These are phyloP conservation scores for Amanita muscaria DNA, from an alignment of 768 basidiomycete species.

Conservation along the genomic window DNA sequence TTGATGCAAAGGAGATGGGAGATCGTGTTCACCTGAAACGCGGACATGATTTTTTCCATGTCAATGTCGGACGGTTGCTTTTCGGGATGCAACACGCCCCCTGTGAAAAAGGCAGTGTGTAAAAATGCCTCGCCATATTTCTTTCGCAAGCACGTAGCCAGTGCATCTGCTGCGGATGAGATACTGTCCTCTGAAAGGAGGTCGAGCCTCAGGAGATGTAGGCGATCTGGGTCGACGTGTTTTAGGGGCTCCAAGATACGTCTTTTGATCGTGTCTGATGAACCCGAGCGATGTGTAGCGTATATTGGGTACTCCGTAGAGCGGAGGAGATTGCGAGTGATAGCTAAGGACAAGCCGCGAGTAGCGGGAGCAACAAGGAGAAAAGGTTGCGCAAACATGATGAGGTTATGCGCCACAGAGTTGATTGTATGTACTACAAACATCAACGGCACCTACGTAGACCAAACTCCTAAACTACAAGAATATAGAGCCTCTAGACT, in stretches of 20 bases:
- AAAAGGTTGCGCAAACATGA: conserved; percentile 30
- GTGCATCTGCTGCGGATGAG: conserved; percentile 33
- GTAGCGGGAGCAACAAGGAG: conserved; percentile 46
- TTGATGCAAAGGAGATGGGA: conserved; percentile 55
- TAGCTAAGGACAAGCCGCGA: conserved; percentile 46
- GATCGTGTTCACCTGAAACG: conserved; percentile 51
- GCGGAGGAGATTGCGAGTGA: conserved; percentile 44
- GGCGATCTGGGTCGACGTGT: conserved; percentile 33
- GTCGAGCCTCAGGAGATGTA: conserved; percentile 40
- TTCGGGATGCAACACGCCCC: conserved; percentile 48
- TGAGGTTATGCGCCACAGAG: background rate
- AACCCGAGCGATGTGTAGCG: conserved; percentile 40
- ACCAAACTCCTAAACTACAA: conserved; percentile 9
- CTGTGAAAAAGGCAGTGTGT: conserved; percentile 47
- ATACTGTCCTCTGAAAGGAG: conserved; percentile 45
- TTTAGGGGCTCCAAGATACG: conserved; percentile 34
- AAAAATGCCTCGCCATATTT: conserved; percentile 30
- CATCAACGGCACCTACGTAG: conserved; percentile 9
- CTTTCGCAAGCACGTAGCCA: conserved; percentile 25
- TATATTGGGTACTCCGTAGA: conserved; percentile 44
- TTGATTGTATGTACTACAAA: background rate
- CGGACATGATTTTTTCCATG: conserved; percentile 28
- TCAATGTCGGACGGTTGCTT: conserved; percentile 42
- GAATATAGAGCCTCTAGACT: conserved; percentile 5
- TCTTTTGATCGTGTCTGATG: conserved; percentile 27